Conservation (phyloP, 2,329 filamentous ascomycete species). For the Fonsecaea pedrosoi region DNA sequence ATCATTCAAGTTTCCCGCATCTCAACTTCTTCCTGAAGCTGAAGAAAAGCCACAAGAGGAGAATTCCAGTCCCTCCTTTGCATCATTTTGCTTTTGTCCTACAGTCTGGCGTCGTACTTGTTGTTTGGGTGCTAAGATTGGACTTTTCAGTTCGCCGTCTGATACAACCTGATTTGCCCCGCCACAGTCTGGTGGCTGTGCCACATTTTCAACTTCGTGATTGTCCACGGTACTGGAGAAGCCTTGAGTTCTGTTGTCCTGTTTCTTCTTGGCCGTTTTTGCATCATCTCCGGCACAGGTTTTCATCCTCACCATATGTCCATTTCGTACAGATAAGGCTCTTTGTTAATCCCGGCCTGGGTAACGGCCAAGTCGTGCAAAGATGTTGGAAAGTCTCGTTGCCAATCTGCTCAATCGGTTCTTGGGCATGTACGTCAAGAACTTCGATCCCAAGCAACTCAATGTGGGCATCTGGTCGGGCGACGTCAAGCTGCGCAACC, state of each 20-base stretch:
- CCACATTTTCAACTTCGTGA: slow-evolving; percentile 8
- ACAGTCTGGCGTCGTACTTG: not conserved
- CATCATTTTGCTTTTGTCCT: not conserved
- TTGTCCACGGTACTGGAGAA: not conserved
- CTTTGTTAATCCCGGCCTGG: slow-evolving; percentile 65
- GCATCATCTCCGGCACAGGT: slow-evolving; percentile 1
- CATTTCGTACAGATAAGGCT: slow-evolving; percentile 7
- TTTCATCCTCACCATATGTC: slow-evolving; percentile 22
- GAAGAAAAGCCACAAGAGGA: not conserved
- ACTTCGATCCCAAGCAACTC: slow-evolving; percentile 96
- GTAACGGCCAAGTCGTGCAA: slow-evolving; percentile 70
- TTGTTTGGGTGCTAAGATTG: not conserved
- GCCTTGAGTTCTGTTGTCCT: not conserved
- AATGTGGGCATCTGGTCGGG: slow-evolving; percentile 99
- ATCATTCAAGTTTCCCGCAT: not conserved
- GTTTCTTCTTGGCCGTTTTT: not conserved
- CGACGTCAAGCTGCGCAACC: slow-evolving; percentile 91
- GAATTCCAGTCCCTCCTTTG: not conserved
- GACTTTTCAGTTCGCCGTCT: not conserved
- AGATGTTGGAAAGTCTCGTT: slow-evolving; percentile 96
- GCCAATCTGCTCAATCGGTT: slow-evolving; percentile 98
- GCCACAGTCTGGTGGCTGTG: slow-evolving; percentile 26
- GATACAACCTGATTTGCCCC: slow-evolving; percentile 11
- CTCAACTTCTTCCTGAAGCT: not conserved
- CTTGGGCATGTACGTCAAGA: slow-evolving; percentile 99